Percentiles rank a stretch among this genome's conserved stretches.
phyloP scores from a whole-genome alignment of 1,284 basidiomycete species.

The Pisolithus thermaeus region DNA sequence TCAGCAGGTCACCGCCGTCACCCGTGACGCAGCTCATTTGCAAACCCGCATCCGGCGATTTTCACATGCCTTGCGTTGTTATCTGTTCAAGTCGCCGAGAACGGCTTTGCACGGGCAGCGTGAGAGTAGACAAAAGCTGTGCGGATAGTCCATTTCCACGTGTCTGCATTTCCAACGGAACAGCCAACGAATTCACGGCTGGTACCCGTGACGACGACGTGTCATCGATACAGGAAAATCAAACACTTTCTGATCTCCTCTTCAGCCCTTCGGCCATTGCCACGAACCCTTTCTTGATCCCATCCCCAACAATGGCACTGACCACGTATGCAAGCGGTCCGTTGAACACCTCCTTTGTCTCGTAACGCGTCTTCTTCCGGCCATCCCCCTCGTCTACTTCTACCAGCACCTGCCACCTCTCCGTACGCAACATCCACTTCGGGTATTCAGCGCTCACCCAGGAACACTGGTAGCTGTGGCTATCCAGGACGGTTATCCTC shows the following conservation, averaged over 20 bases:
- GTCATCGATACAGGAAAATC: background rate
- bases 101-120: too few species aligned
- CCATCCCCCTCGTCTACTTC: conserved; percentile 38
- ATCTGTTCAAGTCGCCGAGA: too few species aligned
- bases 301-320: conserved; percentile 37
- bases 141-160: too few species aligned
- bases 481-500: conserved; percentile 44
- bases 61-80: background rate
- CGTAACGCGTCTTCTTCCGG: conserved; percentile 49
- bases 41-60: background rate
- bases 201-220: too few species aligned
- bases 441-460: conserved; percentile 47
- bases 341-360: conserved; percentile 56
- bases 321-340: conserved; percentile 55
- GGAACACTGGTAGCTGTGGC: conserved; percentile 46
- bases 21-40: background rate
- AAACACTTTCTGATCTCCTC: conserved; percentile 36
- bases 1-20: conserved; percentile 9
- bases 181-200: background rate
- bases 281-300: conserved; percentile 42
- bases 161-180: background rate
- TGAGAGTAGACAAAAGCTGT: too few species aligned
- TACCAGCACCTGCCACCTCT: conserved; percentile 62
- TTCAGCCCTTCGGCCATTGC: conserved; percentile 59
- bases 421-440: conserved; percentile 43